Evolutionary conservation across 257 asterid genomes (phyloP).

Genomic region (Agastache rugosa): DNA sequence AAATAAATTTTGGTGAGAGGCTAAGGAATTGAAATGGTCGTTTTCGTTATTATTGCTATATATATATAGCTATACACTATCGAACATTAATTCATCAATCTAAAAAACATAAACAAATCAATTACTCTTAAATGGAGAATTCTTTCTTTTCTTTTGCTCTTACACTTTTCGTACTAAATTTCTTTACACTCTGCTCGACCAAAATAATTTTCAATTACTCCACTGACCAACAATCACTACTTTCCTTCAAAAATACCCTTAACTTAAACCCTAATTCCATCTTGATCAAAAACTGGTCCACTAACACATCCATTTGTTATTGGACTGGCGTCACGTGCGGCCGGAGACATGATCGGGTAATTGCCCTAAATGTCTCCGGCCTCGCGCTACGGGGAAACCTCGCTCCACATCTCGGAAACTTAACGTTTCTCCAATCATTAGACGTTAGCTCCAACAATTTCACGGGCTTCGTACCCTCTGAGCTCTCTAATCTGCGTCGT

Average conservation of each 20-base stretch:
- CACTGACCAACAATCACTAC: constrained; percentile 40
- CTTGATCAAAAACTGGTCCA: constrained; percentile 33
- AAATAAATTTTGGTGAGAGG: background rate
- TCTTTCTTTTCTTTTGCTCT: background rate
- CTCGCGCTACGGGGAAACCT: constrained; percentile 29
- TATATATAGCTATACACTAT: background rate
- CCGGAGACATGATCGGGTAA: constrained; percentile 32
- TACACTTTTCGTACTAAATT: background rate
- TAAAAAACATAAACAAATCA: background rate
- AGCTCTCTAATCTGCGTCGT: constrained; percentile 24
- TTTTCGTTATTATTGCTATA: background rate
- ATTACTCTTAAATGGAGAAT: background rate
- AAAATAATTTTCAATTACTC: constrained; percentile 4
- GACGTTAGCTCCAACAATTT: constrained; percentile 35
- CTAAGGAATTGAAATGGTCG: background rate
- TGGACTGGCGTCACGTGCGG: constrained; percentile 48
- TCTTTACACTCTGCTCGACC: background rate
- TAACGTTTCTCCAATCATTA: constrained; percentile 26
- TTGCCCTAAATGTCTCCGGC: constrained; percentile 35
- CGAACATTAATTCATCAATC: background rate
- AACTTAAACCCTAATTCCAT: constrained; percentile 34
- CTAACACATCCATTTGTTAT: background rate
- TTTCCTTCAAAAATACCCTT: constrained; percentile 40
- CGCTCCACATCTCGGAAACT: constrained; percentile 34
- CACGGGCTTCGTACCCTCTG: background rate